These are phyloP conservation scores for Symbiodinium pilosum DNA, from an alignment of 73 alveolate genomes.

Conservation along the genomic window DNA sequence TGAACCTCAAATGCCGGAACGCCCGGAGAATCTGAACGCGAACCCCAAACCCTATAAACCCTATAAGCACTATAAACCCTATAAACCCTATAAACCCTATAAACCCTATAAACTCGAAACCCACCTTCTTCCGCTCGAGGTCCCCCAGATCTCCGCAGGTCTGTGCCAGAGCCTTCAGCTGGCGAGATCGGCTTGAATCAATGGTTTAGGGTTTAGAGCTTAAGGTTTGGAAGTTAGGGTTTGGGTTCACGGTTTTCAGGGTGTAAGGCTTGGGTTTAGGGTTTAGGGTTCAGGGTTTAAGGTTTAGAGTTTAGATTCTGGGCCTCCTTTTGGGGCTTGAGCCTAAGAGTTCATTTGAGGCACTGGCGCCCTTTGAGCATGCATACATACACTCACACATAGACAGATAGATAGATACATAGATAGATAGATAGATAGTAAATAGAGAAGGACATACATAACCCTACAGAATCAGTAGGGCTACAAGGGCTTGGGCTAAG, in stretches of 20 bases:
- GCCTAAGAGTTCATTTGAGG: background rate
- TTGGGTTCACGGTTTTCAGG: background rate
- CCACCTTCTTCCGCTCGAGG: background rate
- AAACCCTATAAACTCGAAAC: background rate
- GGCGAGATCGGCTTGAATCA: too few species aligned
- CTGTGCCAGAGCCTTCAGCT: background rate
- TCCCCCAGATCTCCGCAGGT: background rate
- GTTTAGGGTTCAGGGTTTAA: background rate
- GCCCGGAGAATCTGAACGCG: too few species aligned
- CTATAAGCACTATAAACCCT: background rate
- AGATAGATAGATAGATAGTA: too few species aligned
- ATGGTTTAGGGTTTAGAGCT: background rate
- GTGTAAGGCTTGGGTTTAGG: background rate
- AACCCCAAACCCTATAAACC: background rate
- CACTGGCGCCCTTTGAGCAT: too few species aligned
- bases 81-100: background rate
- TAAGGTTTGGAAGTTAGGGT: background rate
- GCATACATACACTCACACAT: too few species aligned
- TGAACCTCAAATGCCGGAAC: background rate
- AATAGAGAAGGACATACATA: background rate
- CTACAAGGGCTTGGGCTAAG: constrained; percentile 77
- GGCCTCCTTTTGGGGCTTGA: background rate
- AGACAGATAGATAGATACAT: too few species aligned
- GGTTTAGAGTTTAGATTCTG: background rate
- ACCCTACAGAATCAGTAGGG: constrained; percentile 43